phyloP scores from a whole-genome alignment of 495 filamentous ascomycete species.

The Neurospora discreta region DNA sequence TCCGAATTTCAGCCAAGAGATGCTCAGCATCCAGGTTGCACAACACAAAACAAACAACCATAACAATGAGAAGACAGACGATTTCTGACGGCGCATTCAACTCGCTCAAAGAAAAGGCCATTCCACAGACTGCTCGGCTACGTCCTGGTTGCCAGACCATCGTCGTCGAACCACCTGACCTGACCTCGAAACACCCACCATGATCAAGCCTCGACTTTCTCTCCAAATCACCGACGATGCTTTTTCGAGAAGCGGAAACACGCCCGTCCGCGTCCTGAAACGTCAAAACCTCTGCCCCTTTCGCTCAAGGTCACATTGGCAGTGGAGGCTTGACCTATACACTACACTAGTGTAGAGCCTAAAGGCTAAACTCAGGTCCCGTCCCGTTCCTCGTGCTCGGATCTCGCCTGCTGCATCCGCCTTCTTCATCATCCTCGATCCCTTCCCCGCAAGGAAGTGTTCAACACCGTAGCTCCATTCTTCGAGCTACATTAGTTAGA shows the following conservation, averaged over 20 bases:
- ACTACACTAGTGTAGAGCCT: too few relatives aligned
- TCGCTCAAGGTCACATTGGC: not conserved
- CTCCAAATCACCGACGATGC: not conserved
- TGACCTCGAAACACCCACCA: not conserved
- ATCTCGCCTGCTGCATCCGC: not conserved
- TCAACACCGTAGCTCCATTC: not conserved
- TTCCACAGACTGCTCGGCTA: not conserved
- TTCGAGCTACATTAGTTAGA: not conserved
- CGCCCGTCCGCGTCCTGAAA: slow-evolving; percentile 14
- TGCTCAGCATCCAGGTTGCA: not conserved
- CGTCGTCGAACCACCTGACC: not conserved
- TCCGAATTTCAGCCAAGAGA: not conserved
- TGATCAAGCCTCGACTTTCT: not conserved
- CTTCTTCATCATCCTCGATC: not conserved
- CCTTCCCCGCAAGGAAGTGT: not conserved
- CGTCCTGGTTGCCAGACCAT: not conserved
- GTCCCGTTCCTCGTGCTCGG: slow-evolving; percentile 2
- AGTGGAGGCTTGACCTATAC: slow-evolving; percentile 4
- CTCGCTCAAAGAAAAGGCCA: not conserved
- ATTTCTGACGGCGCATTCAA: not conserved
- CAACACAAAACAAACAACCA: not conserved
- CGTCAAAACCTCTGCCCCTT: not conserved
- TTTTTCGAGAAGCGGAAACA: slow-evolving; percentile 9
- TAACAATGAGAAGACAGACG: not conserved
- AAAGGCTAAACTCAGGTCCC: slow-evolving; percentile 10